Percentiles rank a stretch among this genome's conserved stretches.
Evolutionary conservation across 345 rosid genomes (phyloP).

Genomic region (Populus ilicifolia): DNA sequence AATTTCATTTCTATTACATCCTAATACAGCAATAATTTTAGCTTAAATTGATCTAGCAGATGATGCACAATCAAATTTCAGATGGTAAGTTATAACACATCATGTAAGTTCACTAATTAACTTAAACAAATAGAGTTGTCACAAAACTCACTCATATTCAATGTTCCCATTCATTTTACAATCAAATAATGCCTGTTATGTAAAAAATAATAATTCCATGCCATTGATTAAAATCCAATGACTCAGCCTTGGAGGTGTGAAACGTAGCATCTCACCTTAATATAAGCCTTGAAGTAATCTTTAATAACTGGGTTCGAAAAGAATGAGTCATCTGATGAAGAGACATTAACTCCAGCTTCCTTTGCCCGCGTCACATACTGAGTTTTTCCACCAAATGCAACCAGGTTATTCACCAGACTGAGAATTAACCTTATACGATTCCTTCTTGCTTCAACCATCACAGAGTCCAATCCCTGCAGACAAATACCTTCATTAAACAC

Average conservation of each 20-base stretch:
- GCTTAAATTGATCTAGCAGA: neutral
- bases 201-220: slow-evolving; percentile 6
- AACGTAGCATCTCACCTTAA: slow-evolving; percentile 27
- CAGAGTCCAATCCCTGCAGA: slow-evolving; percentile 42
- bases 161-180: neutral
- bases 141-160: neutral
- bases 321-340: slow-evolving; percentile 30
- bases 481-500: neutral
- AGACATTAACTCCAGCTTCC: slow-evolving; percentile 32
- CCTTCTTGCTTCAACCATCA: slow-evolving; percentile 45
- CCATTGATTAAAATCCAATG: neutral
- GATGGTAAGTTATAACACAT: neutral
- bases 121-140: neutral
- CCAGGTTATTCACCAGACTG: slow-evolving; percentile 46
- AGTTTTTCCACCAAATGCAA: slow-evolving; percentile 49
- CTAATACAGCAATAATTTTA: neutral
- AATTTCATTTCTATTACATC: neutral
- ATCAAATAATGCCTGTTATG: neutral
- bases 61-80: neutral
- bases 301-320: slow-evolving; percentile 30
- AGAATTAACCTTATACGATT: slow-evolving; percentile 37
- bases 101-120: neutral
- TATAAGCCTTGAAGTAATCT: slow-evolving; percentile 33
- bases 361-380: slow-evolving; percentile 47
- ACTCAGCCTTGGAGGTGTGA: neutral